These are phyloP conservation scores for Cairneyella variabilis DNA, from an alignment of 495 filamentous ascomycete genomes.

Conservation along the genomic window DNA sequence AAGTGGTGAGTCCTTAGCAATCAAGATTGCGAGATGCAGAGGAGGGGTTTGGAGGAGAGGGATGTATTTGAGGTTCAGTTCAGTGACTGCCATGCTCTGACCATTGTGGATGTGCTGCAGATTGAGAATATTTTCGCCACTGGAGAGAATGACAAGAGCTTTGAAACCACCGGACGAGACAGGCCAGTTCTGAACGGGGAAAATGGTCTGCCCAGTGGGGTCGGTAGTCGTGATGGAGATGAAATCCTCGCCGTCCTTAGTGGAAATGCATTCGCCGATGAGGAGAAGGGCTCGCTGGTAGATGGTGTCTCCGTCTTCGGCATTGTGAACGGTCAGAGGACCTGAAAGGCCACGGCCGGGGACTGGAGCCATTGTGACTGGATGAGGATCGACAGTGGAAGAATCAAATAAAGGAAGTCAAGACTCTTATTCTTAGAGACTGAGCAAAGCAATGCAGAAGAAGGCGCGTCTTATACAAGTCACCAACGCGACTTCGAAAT, in stretches of 20 bases:
- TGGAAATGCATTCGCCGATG: neutral
- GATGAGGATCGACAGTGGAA: too few species aligned
- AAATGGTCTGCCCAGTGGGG: neutral
- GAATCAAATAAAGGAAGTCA: too few species aligned
- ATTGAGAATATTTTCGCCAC: conserved; percentile 58
- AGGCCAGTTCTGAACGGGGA: conserved; percentile 51
- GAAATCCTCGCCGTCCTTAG: neutral
- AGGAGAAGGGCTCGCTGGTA: neutral
- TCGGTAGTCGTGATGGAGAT: neutral
- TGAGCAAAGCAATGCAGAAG: too few species aligned
- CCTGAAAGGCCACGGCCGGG: too few species aligned
- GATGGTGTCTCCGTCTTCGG: too few species aligned
- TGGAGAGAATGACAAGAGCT: conserved; percentile 64
- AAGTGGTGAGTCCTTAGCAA: conserved; percentile 42
- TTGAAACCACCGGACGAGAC: conserved; percentile 74
- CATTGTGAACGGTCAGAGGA: too few species aligned
- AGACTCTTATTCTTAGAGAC: too few species aligned
- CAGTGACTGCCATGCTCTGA: conserved; percentile 50
- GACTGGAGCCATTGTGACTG: too few species aligned
- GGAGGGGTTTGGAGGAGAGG: conserved; percentile 37
- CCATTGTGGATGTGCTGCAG: conserved; percentile 26
- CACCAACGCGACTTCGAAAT: too few species aligned
- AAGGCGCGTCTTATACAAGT: too few species aligned
- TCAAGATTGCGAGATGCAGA: conserved; percentile 46
- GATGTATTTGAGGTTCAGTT: conserved; percentile 49